Conservation (phyloP, 2,329 filamentous ascomycete species). For the Aspergillus sp. region DNA sequence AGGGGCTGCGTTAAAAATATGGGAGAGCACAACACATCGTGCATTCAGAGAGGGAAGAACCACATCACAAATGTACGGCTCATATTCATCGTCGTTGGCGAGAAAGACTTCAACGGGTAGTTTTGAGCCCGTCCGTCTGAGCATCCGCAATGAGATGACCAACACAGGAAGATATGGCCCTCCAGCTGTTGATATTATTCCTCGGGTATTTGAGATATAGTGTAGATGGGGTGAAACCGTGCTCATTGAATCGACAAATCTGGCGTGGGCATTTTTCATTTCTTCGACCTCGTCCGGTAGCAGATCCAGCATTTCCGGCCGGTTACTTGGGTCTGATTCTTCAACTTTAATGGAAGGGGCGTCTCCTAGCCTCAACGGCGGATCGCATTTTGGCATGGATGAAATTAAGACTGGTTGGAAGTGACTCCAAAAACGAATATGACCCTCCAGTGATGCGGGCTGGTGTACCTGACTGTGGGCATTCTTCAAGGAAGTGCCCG, state of each 20-base stretch:
- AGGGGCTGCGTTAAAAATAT: conserved; percentile 37
- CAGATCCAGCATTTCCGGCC: conserved; percentile 34
- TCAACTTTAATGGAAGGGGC: conserved; percentile 30
- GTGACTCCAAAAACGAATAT: conserved; percentile 35
- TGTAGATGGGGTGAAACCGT: conserved; percentile 31
- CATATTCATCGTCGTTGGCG: conserved; percentile 42
- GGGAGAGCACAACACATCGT: conserved; percentile 45
- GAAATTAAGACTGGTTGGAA: conserved; percentile 33
- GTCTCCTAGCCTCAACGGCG: conserved; percentile 27
- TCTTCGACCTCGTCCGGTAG: conserved; percentile 26
- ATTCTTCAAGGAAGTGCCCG: not conserved
- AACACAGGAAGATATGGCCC: conserved; percentile 45
- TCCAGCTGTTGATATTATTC: conserved; percentile 50
- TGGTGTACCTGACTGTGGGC: not conserved
- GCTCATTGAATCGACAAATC: conserved; percentile 34
- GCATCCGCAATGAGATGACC: conserved; percentile 47
- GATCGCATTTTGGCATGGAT: conserved; percentile 30
- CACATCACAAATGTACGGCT: conserved; percentile 43
- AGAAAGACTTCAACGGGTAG: conserved; percentile 50
- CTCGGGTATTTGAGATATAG: conserved; percentile 35
- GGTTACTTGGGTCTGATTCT: conserved; percentile 24
- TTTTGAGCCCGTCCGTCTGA: conserved; percentile 43
- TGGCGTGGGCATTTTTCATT: conserved; percentile 36
- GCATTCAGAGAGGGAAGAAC: conserved; percentile 46
- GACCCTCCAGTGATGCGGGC: conserved; percentile 12